Conservation (phyloP, 768 basidiomycete species). For the Termitomyces sp. region DNA sequence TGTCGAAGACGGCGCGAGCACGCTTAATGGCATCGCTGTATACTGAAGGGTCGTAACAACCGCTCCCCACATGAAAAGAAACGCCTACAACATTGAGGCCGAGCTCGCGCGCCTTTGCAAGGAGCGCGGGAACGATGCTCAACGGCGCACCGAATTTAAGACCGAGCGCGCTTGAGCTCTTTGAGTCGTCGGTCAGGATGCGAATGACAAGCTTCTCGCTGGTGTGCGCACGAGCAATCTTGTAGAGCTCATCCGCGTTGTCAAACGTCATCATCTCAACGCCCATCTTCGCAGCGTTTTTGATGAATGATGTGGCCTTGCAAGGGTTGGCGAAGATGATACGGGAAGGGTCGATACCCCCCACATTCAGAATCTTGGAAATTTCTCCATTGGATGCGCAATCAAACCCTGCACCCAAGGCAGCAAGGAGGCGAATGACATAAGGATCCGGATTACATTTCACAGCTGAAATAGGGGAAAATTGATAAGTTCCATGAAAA, state of each 20-base stretch:
- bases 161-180: slow-evolving; percentile 88
- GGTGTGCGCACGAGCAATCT: slow-evolving; percentile 81
- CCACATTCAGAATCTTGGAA: slow-evolving; percentile 66
- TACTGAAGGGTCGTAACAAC: slow-evolving; percentile 90
- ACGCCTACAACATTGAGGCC: slow-evolving; percentile 89
- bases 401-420: slow-evolving; percentile 92
- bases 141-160: slow-evolving; percentile 95
- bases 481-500: slow-evolving; percentile 5
- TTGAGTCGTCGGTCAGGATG: slow-evolving; percentile 57
- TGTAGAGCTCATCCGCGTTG: slow-evolving; percentile 94
- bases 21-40: slow-evolving; percentile 88
- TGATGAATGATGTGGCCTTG: slow-evolving; percentile 93
- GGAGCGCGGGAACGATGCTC: slow-evolving; percentile 72
- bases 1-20: slow-evolving; percentile 38
- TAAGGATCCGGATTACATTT: slow-evolving; percentile 99
- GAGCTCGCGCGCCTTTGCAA: slow-evolving; percentile 76
- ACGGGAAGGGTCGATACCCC: slow-evolving; percentile 70
- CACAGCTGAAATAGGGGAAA: slow-evolving; percentile 55
- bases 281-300: slow-evolving; percentile 73
- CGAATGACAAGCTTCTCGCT: slow-evolving; percentile 68
- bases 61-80: slow-evolving; percentile 38
- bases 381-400: slow-evolving; percentile 97
- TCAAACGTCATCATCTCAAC: slow-evolving; percentile 98
- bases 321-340: slow-evolving; percentile 99
- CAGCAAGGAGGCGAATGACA: slow-evolving; percentile 85